Evolutionary conservation across 352 stramenopile species (phyloP).

Genomic region (Halophytophthora batemanensis): DNA sequence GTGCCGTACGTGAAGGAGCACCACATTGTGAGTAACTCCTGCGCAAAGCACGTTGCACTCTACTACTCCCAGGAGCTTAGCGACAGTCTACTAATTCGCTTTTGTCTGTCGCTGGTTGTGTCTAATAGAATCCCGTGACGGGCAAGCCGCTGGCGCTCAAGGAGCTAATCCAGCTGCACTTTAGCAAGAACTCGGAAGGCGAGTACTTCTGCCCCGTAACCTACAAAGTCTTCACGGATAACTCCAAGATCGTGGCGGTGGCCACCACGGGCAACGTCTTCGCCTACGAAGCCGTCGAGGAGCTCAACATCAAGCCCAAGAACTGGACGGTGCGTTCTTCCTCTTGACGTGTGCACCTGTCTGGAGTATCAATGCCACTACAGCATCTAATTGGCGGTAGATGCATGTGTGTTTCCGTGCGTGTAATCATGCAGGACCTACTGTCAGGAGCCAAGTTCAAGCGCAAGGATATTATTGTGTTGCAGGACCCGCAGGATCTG

Average conservation of each 20-base stretch:
- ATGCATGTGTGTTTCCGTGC: conserved; percentile 4
- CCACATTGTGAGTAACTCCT: conserved; percentile 67
- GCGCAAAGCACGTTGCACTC: background rate
- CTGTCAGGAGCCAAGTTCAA: conserved; percentile 91
- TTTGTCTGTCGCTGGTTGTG: background rate
- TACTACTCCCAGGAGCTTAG: background rate
- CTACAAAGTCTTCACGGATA: conserved; percentile 94
- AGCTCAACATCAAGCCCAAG: conserved; percentile 98
- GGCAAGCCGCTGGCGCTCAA: conserved; percentile 87
- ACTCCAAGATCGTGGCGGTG: conserved; percentile 83
- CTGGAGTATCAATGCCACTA: no score
- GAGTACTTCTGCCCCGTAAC: conserved; percentile 93
- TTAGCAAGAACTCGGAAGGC: conserved; percentile 75
- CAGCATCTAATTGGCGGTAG: conserved; percentile 11
- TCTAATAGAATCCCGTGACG: conserved; percentile 91
- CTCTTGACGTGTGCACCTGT: no score
- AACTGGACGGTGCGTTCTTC: conserved; percentile 83
- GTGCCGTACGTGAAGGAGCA: conserved; percentile 96
- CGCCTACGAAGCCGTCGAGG: conserved; percentile 95
- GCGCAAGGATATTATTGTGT: conserved; percentile 91
- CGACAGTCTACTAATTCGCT: background rate
- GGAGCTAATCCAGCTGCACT: conserved; percentile 92
- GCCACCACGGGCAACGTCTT: conserved; percentile 94
- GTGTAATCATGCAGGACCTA: conserved; percentile 75
- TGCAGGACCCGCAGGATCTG: conserved; percentile 94